Evolutionary conservation across 2,329 filamentous ascomycete genomes (phyloP).

Genomic region (Magnaporthiopsis incrustans): DNA sequence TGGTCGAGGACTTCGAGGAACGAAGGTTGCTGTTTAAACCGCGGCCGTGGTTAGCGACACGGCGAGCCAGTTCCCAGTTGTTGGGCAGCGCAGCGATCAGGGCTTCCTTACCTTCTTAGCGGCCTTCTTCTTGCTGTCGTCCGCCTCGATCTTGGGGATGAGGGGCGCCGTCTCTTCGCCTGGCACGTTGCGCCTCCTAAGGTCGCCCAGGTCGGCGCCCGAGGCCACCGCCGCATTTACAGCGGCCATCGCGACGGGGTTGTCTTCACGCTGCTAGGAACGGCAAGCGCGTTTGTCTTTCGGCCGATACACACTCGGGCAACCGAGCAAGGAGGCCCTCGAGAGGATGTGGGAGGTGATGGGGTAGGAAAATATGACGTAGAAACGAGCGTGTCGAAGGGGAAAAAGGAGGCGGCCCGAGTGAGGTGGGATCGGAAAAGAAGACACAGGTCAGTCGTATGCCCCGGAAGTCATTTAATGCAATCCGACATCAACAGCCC

Average conservation of each 20-base stretch:
- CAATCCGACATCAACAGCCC: conserved; percentile 1
- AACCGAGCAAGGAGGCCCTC: neutral
- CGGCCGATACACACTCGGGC: neutral
- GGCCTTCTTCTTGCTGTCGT: conserved; percentile 55
- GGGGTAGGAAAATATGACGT: neutral
- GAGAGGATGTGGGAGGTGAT: neutral
- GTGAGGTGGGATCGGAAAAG: neutral
- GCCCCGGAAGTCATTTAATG: neutral
- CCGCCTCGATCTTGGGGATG: conserved; percentile 33
- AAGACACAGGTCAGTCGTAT: neutral
- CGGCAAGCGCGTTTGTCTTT: neutral
- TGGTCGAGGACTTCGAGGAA: conserved; percentile 55
- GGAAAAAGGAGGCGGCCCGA: conserved; percentile 1
- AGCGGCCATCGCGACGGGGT: conserved; percentile 36
- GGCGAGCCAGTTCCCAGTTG: conserved; percentile 6
- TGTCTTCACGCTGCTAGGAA: neutral
- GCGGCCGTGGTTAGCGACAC: conserved; percentile 16
- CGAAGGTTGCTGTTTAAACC: conserved; percentile 36
- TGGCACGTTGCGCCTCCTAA: conserved; percentile 45
- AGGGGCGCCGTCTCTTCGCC: conserved; percentile 31
- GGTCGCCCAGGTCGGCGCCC: conserved; percentile 50
- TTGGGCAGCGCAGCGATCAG: neutral
- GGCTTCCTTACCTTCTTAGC: conserved; percentile 31
- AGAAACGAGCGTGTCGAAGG: conserved; percentile 7
- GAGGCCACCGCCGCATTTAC: conserved; percentile 49